A percentile compares a stretch with the other conserved stretches of the same genome.
These are phyloP conservation scores for Sarocladium strictum DNA, from an alignment of 2,329 filamentous ascomycete genomes.

Conservation along the genomic window DNA sequence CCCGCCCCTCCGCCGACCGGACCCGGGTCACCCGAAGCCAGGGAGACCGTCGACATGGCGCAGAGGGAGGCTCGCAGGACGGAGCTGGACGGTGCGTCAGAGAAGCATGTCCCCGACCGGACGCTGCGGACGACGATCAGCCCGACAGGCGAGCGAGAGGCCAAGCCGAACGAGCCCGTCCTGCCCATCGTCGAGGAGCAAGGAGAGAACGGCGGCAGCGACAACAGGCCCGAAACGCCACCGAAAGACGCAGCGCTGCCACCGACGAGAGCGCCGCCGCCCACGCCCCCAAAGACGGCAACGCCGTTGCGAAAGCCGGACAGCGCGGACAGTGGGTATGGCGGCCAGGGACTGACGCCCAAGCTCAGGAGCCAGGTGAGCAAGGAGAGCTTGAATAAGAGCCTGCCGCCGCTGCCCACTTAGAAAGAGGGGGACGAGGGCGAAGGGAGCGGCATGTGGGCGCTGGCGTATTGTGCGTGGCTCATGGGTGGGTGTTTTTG, in stretches of 20 bases:
- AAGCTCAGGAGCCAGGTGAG: slow-evolving; percentile 36
- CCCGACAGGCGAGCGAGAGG: slow-evolving; percentile 43
- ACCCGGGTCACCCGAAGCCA: slow-evolving; percentile 29
- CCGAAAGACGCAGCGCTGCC: slow-evolving; percentile 33
- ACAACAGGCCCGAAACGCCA: slow-evolving; percentile 34
- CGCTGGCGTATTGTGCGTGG: slow-evolving; percentile 5
- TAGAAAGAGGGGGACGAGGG: slow-evolving; percentile 11
- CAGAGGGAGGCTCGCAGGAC: slow-evolving; percentile 30
- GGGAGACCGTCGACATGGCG: slow-evolving; percentile 35
- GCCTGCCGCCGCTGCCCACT: slow-evolving; percentile 49
- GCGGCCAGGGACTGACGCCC: slow-evolving; percentile 19
- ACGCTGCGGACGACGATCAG: slow-evolving; percentile 38
- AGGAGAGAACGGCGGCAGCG: slow-evolving; percentile 58
- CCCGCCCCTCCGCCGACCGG: slow-evolving; percentile 32
- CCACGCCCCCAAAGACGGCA: slow-evolving; percentile 26
- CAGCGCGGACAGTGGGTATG: slow-evolving; percentile 43
- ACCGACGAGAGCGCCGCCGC: slow-evolving; percentile 37
- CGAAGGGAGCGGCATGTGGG: background rate
- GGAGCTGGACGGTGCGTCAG: slow-evolving; percentile 25
- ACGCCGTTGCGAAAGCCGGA: slow-evolving; percentile 31
- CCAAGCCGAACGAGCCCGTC: slow-evolving; percentile 47
- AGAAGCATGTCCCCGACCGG: slow-evolving; percentile 55
- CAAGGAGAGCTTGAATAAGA: slow-evolving; percentile 55
- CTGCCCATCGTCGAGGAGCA: slow-evolving; percentile 87
- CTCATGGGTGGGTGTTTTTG: slow-evolving; percentile 1